Evolutionary conservation across 2,329 filamentous ascomycete species (phyloP), one percentile per base, ranked within the genome.

Genomic region (Grosmannia clavigera): DNA sequence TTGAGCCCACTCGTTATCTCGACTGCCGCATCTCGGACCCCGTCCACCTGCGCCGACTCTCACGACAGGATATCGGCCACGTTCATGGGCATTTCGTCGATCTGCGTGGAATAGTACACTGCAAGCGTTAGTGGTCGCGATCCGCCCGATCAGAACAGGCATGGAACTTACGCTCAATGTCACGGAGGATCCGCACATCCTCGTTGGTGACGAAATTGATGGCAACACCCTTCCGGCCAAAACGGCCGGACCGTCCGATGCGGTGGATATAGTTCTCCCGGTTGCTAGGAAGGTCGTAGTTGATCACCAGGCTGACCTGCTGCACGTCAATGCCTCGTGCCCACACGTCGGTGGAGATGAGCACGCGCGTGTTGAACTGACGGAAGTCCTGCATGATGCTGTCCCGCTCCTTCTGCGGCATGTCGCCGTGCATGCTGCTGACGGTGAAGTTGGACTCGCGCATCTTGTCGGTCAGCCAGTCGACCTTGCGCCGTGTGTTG

Each of bases 231-330:
- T 99, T 99, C 69, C 94, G 85, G 69, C 94, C 94, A 69, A 99
- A 99, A 67, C 94, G 85, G 67, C 94, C 94, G 71, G 90, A 94
- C 71, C 94, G 86, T 71, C 94, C 94, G 68, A 99, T 99, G 68
- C 94, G 87, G 79, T 99, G 94, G 74, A 99, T 97, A 75, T 99
- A 99, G 78, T 99, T 99, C 77, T 99, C 94, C 81, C 94, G 91
- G 76, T 99, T 97, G 75, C 88, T 94, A 3, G 94, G 94, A 62
- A 99, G 80, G 72, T 99, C 94, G 74, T 99, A 99, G 79, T 99
- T 99, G 81, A 99, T 99, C 64, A 99, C 94, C 70, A 99, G 78
- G 63, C 89, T 95, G 68, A 99, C 94, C 74, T 99, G 94, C 76
- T 99, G 94, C 57, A 99, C 94, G 71, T 99, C 94, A 74, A 99